Evolutionary conservation across 352 stramenopile species (phyloP).

Genomic region (Elongisporangium undulatum): DNA sequence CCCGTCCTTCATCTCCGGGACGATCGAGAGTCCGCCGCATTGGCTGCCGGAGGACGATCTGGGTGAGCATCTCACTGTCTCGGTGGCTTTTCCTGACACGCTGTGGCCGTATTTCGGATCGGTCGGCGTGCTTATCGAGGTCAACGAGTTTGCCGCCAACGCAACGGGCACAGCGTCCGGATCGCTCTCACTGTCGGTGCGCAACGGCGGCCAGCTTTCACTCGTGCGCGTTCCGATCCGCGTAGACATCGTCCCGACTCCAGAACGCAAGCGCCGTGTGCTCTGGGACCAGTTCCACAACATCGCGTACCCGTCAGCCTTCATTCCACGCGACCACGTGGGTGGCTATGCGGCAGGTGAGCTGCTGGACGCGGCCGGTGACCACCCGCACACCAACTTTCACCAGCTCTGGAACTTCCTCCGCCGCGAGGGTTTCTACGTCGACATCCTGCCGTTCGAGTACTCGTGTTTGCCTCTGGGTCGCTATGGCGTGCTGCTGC

Average conservation of each 20-base stretch:
- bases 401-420: constrained; percentile 79
- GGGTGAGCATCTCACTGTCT: constrained; percentile 46
- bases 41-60: constrained; percentile 39
- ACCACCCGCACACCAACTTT: constrained; percentile 87
- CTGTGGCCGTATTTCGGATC: constrained; percentile 72
- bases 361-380: constrained; percentile 69
- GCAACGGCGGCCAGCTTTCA: constrained; percentile 27
- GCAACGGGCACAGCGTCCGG: constrained; percentile 40
- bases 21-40: constrained; percentile 36
- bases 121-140: constrained; percentile 64
- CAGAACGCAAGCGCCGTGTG: constrained; percentile 41
- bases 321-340: constrained; percentile 60
- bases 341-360: constrained; percentile 12
- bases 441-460: constrained; percentile 80
- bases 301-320: constrained; percentile 82
- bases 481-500: constrained; percentile 69
- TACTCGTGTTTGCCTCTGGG: constrained; percentile 67
- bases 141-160: constrained; percentile 32
- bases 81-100: constrained; percentile 36
- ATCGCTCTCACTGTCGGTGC: constrained; percentile 38
- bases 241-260: constrained; percentile 46
- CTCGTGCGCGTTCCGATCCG: constrained; percentile 39
- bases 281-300: constrained; percentile 90
- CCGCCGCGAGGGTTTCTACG: constrained; percentile 50
- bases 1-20: constrained; percentile 39